These are phyloP conservation scores for Leccinum subtestaceum DNA, from an alignment of 768 basidiomycete genomes.

Conservation along the genomic window DNA sequence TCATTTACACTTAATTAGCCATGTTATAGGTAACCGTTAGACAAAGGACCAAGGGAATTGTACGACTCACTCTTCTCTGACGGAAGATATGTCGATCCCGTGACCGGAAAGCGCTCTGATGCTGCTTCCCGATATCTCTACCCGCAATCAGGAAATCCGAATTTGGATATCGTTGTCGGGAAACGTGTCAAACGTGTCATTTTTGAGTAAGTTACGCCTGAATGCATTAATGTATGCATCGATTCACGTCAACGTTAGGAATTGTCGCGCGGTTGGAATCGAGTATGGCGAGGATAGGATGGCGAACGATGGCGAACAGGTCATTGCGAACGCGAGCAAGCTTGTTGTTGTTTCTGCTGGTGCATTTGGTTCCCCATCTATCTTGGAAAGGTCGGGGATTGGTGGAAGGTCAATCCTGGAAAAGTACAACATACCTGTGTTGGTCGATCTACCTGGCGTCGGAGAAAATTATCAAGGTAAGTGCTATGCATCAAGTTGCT, in stretches of 20 bases:
- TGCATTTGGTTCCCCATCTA: constrained; percentile 52
- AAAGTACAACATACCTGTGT: constrained; percentile 42
- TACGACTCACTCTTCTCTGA: background rate
- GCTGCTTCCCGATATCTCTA: constrained; percentile 35
- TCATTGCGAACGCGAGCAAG: constrained; percentile 26
- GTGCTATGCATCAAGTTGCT: background rate
- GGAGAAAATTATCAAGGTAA: constrained; percentile 38
- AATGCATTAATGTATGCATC: background rate
- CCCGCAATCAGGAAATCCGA: constrained; percentile 26
- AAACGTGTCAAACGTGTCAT: constrained; percentile 3
- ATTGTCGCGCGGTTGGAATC: constrained; percentile 35
- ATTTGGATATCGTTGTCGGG: constrained; percentile 31
- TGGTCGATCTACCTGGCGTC: background rate
- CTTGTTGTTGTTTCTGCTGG: constrained; percentile 51
- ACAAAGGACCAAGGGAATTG: background rate
- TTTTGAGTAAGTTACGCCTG: background rate
- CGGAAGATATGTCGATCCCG: constrained; percentile 49
- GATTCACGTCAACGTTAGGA: constrained; percentile 17
- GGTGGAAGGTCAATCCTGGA: constrained; percentile 51
- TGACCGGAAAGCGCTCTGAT: constrained; percentile 33
- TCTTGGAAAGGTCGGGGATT: constrained; percentile 66
- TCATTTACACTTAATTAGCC: constrained; percentile 4
- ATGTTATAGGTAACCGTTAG: constrained; percentile 14
- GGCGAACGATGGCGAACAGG: background rate
- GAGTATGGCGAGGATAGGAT: constrained; percentile 26